Evolutionary conservation across 2,329 filamentous ascomycete species (phyloP), one percentile per base, ranked within the genome.

Genomic region (Pseudogymnoascus sp.): DNA sequence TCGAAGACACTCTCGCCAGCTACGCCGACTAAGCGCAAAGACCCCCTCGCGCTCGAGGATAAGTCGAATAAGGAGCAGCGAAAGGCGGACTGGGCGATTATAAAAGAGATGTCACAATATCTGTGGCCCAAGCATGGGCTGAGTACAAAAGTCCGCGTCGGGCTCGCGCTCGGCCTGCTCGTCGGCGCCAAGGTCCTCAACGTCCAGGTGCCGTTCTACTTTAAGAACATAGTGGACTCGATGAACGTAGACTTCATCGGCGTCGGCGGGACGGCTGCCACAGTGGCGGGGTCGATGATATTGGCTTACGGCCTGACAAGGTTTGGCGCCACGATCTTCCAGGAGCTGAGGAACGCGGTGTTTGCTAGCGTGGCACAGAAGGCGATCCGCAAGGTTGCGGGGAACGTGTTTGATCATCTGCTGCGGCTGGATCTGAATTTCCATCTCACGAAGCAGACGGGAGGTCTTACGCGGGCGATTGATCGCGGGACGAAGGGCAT

Each of bases 401-500:
- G 89, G 70, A 94, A 94, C 75, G 93, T 99, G 1, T 97, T 97
- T 70, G 85, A 91, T 65, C 95, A 99, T 75, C 73, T 99, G 58
- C 79, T 99, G 30, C 87, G 86, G 62, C 82, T 99, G 22, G 94
- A 99, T 72, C 82, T 97, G 58, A 92, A 89, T 75, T 99, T 99
- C 75, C 94, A 99, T 73, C 82, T 99, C 8, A 88, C 89, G 19
- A 91, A 95, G 69, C 94, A 99, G 78, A 99, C 94, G 0, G 94
- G 94, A 66, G 94, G 94, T 1, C 77, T 99, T 66, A 97, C 93
- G 1, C 82, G 94, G 67, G 94, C 95, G 23, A 94, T 99, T 66
- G 95, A 99, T 72, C 86, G 95, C 66, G 94, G 94, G 72, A 99
- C 94, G 19, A 99, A 99, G 77, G 95, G 94, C 66, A 99, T 99